These are phyloP conservation scores for Naganishia sp. DNA, from an alignment of 1,284 basidiomycete genomes.

Conservation along the genomic window DNA sequence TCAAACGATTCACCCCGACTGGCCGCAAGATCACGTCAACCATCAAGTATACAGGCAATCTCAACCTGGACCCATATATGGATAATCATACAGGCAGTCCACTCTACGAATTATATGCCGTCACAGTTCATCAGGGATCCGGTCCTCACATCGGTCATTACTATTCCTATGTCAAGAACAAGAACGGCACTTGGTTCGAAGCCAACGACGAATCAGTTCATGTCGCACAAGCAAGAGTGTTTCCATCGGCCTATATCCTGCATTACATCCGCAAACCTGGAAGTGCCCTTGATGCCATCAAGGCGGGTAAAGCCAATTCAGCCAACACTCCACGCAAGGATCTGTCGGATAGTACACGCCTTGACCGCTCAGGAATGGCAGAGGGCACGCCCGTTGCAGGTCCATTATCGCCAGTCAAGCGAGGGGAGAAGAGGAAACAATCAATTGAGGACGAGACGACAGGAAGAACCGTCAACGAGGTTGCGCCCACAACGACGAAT, in stretches of 20 bases:
- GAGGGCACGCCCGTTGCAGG: not conserved
- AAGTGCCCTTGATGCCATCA: constrained; percentile 23
- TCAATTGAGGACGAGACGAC: constrained; percentile 5
- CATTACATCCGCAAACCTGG: constrained; percentile 29
- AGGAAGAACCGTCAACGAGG: not conserved
- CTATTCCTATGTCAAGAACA: constrained; percentile 78
- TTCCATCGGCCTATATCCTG: constrained; percentile 19
- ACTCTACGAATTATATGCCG: constrained; percentile 83
- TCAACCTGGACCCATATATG: constrained; percentile 81
- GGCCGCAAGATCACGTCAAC: constrained; percentile 81
- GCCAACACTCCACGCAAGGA: constrained; percentile 5
- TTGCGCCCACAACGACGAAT: not conserved
- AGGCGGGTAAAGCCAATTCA: constrained; percentile 16
- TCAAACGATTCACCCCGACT: constrained; percentile 87
- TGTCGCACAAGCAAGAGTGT: constrained; percentile 42
- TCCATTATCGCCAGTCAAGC: constrained; percentile 8
- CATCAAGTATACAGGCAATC: constrained; percentile 73
- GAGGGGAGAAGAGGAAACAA: constrained; percentile 20
- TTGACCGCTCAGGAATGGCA: not conserved
- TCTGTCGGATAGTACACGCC: not conserved
- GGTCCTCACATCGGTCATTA: constrained; percentile 97
- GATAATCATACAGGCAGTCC: constrained; percentile 62
- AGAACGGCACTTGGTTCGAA: constrained; percentile 76
- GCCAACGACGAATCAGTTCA: constrained; percentile 79
- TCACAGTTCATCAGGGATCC: constrained; percentile 89